Percentiles rank a stretch among this genome's conserved stretches.
Evolutionary conservation across 805 yeast species (phyloP).

Genomic region (Ascoidea rubescens): DNA sequence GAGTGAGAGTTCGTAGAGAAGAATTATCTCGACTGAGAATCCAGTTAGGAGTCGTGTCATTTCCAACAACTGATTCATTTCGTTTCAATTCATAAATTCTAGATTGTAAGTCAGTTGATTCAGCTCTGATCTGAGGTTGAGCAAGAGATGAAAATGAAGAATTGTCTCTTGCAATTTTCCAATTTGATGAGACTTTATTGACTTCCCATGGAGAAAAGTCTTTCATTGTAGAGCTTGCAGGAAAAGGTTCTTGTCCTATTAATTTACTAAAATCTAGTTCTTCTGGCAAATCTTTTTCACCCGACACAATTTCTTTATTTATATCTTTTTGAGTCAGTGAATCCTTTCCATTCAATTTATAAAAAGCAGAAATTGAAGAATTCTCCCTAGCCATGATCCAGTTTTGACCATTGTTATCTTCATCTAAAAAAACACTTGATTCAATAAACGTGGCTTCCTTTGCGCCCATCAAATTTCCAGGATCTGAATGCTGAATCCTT

Average conservation of each 20-base stretch:
- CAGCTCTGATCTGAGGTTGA: conserved; percentile 3
- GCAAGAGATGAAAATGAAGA: conserved; percentile 4
- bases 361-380: conserved; percentile 8
- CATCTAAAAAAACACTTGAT: conserved; percentile 4
- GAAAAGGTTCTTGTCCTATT: too few species aligned
- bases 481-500: not conserved
- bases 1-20: conserved; percentile 9
- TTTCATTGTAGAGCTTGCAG: not conserved
- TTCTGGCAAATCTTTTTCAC: not conserved
- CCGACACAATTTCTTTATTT: not conserved
- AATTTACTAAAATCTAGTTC: conserved; percentile 4
- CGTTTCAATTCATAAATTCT: not conserved
- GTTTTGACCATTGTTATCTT: conserved; percentile 8
- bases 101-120: conserved; percentile 8
- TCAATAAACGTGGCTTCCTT: not conserved
- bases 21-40: conserved; percentile 11
- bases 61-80: conserved; percentile 6
- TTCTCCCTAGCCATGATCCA: conserved; percentile 13
- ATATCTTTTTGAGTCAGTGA: not conserved
- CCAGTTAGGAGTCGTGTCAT: conserved; percentile 10
- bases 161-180: conserved; percentile 5
- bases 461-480: not conserved
- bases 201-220: not conserved
- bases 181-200: not conserved
- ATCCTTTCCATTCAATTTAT: not conserved